Conservation (phyloP, 148 eudicot genomes). For the Amaranthus cruentus region DNA sequence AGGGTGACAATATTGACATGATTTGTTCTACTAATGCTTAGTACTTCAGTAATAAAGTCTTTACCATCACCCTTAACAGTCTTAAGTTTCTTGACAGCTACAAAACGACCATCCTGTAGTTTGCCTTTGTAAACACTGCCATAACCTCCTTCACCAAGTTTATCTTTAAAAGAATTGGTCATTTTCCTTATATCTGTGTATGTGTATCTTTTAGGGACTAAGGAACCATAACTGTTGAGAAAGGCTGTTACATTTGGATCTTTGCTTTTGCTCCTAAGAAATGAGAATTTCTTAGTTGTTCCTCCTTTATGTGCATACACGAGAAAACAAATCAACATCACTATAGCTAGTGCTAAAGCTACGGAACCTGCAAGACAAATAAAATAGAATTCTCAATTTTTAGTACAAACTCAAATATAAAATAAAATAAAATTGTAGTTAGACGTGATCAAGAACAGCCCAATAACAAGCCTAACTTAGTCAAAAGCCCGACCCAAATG, state of each 20-base stretch:
- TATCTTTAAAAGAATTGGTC: background rate
- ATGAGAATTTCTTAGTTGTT: too few species aligned
- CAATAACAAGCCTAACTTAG: too few species aligned
- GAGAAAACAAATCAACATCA: too few species aligned
- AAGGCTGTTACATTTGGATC: background rate
- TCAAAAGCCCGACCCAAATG: too few species aligned
- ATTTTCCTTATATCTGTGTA: background rate
- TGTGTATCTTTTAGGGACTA: background rate
- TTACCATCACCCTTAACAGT: background rate
- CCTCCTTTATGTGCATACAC: too few species aligned
- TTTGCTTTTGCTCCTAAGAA: too few species aligned
- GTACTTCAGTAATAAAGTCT: background rate
- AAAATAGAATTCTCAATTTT: too few species aligned
- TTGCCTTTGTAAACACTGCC: background rate
- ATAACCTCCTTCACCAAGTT: slow-evolving; percentile 1
- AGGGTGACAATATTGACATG: background rate
- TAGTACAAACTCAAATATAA: too few species aligned
- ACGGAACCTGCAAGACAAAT: too few species aligned
- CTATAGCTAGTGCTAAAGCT: too few species aligned
- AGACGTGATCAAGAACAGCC: too few species aligned
- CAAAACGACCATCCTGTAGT: background rate
- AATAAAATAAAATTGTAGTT: too few species aligned
- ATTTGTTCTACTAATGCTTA: slow-evolving; percentile 1
- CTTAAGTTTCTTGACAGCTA: background rate
- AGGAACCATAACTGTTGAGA: background rate